Evolutionary conservation across 441 rosid genomes (phyloP), one percentile per base, ranked within the genome.

Genomic region (Gossypium gossypioides): DNA sequence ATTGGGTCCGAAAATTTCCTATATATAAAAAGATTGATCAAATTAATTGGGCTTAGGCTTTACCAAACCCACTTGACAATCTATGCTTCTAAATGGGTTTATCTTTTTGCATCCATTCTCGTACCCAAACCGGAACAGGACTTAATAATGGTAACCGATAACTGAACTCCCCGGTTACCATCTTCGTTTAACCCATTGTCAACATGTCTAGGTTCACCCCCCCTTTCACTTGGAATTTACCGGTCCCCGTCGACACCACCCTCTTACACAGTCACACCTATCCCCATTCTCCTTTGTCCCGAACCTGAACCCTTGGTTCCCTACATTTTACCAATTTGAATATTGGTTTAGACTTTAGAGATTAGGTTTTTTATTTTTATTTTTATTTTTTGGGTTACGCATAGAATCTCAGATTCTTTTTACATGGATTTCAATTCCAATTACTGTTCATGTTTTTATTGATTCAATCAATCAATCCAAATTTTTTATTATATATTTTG

Each of bases 361-460:
- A 16, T 59, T 27, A 27, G 32, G 1, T 2, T 24, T 0, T 4
- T 27, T 27, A 0, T 25, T 3, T 3, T 0, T 0, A 24, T 27
- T 27, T 3, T 25, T 2, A 24, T 27, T 27, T 27, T 27, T 3
- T 27, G 32, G 32, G 32, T 3, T 27, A 27, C 12, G 64, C 40
- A 27, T 29, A 27, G 10, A 27, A 27, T 13, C 42, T 25, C 64
- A 27, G 9, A 59, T 22, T 4, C 5, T 16, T 59, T 59, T 59
- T 19, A 27, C 64, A 19, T 18, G 25, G 25, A 19, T 54, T 54
- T 19, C 25, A 54, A 19, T 19, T 8, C 58, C 58, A 8, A 19
- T 10, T 54, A 19, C 29, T 73, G 80, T 67, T 76, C 34, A 19
- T 76, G 54, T 37, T 75, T 54, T 67, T 73, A 29, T 42, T 80